Base-by-base conservation (phyloP, 2,329 filamentous ascomycete genomes). In the Phyllosticta capitalensis region DNA sequence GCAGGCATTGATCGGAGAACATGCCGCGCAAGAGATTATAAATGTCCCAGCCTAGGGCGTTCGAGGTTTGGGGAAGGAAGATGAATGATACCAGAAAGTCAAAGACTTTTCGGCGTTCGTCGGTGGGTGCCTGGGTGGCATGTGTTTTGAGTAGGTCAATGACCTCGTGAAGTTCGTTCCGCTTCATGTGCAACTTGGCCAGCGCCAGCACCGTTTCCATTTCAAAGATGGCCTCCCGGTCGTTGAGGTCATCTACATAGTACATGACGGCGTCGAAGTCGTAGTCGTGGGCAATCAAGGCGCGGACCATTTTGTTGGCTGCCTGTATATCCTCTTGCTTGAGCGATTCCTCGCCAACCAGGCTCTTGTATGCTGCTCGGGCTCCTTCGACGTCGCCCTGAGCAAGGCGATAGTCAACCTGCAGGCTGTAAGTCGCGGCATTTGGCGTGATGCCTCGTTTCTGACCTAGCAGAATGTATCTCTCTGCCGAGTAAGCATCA, bases 71-170 rank as follows among this genome's bases (percentile, higher is more conserved):
- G 54, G 66, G 70, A 50, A 70, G 74, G 19, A 86, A 73, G 63
- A 87, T 87, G 72, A 89, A 94, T 0, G 78, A 72, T 3, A 87
- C 75, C 56, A 96, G 83, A 0, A 82, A 81, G 12, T 83, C 77
- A 26, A 85, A 81, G 45, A 96, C 84, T 30, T 81, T 72, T 7
- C 78, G 78, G 61, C 91, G 84, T 69, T 95, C 88, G 12, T 81
- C 77, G 22, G 85, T 79, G 52, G 88, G 88, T 70, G 84, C 90
- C 59, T 86, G 81, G 64, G 85, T 83, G 4, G 84, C 82, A 65
- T 94, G 86, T 4, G 87, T 80, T 22, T 91, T 90, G 17, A 97
- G 81, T 0, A 95, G 81, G 68, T 95, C 90, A 63, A 90, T 87
- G 4, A 90, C 85, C 62, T 95, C 90, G 63, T 86, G 84, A 51